Evolutionary conservation across 2,329 filamentous ascomycete genomes (phyloP), one percentile per base, ranked within the genome.

Genomic region (Penicillium occitanis): DNA sequence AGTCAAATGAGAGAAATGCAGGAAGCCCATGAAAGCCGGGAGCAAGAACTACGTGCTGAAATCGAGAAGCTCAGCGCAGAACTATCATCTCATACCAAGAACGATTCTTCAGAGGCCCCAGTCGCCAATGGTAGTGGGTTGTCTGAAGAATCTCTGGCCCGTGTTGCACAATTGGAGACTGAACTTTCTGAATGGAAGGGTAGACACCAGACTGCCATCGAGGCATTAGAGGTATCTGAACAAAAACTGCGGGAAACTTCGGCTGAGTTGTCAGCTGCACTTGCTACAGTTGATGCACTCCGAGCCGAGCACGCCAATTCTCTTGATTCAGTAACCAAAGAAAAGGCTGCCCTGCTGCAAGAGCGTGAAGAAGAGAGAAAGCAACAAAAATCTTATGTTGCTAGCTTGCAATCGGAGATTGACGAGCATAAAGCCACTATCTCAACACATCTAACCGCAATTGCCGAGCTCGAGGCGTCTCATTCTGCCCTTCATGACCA

Each of bases 381-480:
- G 48, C 84, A 85, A 73, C 87, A 91, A 68, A 81, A 89, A 66
- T 82, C 85, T 42, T 79, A 89, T 58, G 80, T 91, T 40, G 80
- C 83, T 42, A 83, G 82, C 53, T 79, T 97, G 50, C 90, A 91
- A 68, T 84, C 80, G 67, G 90, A 96, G 74, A 89, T 97, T 63
- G 88, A 93, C 61, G 88, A 92, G 74, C 93, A 96, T 79, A 93
- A 91, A 79, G 81, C 85, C 3, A 86, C 91, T 44, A 89, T 96
- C 71, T 85, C 86, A 69, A 84, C 82, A 70, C 91, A 93, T 71
- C 83, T 88, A 13, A 75, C 85, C 46, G 91, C 89, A 71, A 88
- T 97, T 35, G 84, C 88, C 2, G 86, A 91, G 69, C 83, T 97
- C 14, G 92, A 97, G 77, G 80, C 88, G 69, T 86, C 89, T 3